phyloP scores from a whole-genome alignment of 1,284 basidiomycete genomes.

The Irpex sp. region DNA sequence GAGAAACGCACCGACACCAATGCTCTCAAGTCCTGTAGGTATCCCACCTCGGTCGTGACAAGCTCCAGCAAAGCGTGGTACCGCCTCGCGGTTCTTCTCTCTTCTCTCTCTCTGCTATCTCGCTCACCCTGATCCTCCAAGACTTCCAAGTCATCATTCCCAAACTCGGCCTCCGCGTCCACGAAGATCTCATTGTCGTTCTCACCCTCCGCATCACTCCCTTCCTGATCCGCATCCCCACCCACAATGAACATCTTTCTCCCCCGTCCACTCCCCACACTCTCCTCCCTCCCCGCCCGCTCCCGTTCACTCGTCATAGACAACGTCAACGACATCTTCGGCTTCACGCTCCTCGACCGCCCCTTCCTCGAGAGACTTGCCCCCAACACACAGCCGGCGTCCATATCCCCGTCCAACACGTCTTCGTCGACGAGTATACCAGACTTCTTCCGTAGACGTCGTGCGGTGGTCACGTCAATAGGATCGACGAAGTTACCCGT shows the following conservation, averaged over 20 bases:
- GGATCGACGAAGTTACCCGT: too few species aligned
- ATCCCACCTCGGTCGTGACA: slow-evolving; percentile 77
- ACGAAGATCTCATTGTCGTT: background rate
- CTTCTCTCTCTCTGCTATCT: background rate
- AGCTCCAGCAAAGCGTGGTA: slow-evolving; percentile 76
- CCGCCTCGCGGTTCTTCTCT: slow-evolving; percentile 27
- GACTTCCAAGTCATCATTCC: background rate
- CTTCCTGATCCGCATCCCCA: slow-evolving; percentile 1
- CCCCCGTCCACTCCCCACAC: slow-evolving; percentile 7
- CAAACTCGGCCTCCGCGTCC: slow-evolving; percentile 11
- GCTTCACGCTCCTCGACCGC: background rate
- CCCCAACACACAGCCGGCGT: background rate
- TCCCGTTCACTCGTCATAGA: background rate
- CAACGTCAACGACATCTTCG: background rate
- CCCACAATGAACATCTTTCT: slow-evolving; percentile 23
- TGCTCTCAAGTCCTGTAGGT: slow-evolving; percentile 69
- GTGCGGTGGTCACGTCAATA: too few species aligned
- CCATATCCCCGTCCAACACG: background rate
- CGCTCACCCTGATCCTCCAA: background rate
- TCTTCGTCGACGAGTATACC: background rate
- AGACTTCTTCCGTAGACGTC: background rate
- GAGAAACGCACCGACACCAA: slow-evolving; percentile 59
- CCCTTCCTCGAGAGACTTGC: background rate
- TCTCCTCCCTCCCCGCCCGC: background rate
- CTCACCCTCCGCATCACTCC: background rate